Evolutionary conservation across 495 filamentous ascomycete genomes (phyloP), one percentile per base, ranked within the genome.

Genomic region (Daldinia childiae): DNA sequence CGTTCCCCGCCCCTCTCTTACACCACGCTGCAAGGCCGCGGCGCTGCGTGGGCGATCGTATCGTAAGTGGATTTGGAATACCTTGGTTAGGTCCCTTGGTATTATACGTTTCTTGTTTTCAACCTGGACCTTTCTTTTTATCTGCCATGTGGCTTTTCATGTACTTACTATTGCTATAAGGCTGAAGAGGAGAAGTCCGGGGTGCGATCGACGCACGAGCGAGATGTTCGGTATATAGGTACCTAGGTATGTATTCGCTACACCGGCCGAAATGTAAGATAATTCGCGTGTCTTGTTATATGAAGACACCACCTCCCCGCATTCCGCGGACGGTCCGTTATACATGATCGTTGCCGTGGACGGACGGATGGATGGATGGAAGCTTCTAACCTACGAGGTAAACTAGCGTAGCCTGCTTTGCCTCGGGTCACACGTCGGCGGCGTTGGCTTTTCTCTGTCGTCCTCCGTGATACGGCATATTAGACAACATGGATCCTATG

Each of bases 81-180:
- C 6, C 38, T 39, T 6, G 38, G 43, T 50, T 50, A 50, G 43
- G 43, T 7, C n/a, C 43, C 19, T 9, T 3, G n/a, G 2, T 50
- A 24, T 51, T 51, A 0, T 29, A 21, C 12, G 0, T 26, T 32
- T 17, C 29, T 9, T 29, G 5, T 56, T 59, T 43, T 41, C 8
- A 12, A 12, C 30, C 54, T 9, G 17, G 19, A 5, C 43, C 8
- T 32, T 48, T 21, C 12, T 12, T 21, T 21, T 12, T 38, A 21
- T 30, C 15, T 15, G 41, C 63, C 63, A 66, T 66, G 63, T 66
- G 63, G 54, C 15, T 36, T 48, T 48, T 51, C 19, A 58, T 50
- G 63, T 66, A 66, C 54, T 58, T 66, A 66, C 55, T 66, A 52
- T 32, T 5, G 54, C 52, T 66, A 41, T 66, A 58, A 66, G 63